These are phyloP conservation scores for Cryomyces minteri DNA, from an alignment of 495 filamentous ascomycete genomes.

Conservation along the genomic window DNA sequence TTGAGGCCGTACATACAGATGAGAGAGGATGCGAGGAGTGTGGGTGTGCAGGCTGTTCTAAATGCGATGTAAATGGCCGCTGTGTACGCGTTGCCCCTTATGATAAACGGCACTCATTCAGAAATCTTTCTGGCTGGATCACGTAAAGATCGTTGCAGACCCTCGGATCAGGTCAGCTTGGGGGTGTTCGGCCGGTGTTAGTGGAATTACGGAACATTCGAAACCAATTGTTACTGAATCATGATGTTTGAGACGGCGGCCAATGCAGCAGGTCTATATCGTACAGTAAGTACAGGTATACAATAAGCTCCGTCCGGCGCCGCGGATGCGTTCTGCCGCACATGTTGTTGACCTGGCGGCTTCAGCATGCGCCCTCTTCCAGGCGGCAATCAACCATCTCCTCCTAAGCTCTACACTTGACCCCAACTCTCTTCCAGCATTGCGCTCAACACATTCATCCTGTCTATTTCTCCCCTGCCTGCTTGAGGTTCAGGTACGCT, in stretches of 20 bases:
- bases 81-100: too few relatives aligned
- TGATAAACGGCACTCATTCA: too few relatives aligned
- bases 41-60: constrained; percentile 67
- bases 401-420: not conserved
- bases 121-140: too few relatives aligned
- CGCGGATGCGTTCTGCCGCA: not conserved
- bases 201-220: too few relatives aligned
- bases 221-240: too few relatives aligned
- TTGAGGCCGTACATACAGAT: constrained; percentile 66
- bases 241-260: too few relatives aligned
- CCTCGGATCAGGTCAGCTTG: too few relatives aligned
- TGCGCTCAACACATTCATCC: not conserved
- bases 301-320: not conserved
- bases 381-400: not conserved
- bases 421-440: not conserved
- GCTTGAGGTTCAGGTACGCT: constrained; percentile 50
- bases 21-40: constrained; percentile 63
- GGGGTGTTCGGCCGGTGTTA: too few relatives aligned
- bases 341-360: not conserved
- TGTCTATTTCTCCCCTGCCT: constrained; percentile 32
- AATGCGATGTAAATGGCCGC: constrained; percentile 24
- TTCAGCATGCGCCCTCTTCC: not conserved
- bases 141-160: too few relatives aligned
- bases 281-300: constrained; percentile 15
- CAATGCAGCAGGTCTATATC: constrained; percentile 9